These are phyloP conservation scores for Sequoiadendron giganteum DNA, from an alignment of 75 land plant genomes.

Conservation along the genomic window DNA sequence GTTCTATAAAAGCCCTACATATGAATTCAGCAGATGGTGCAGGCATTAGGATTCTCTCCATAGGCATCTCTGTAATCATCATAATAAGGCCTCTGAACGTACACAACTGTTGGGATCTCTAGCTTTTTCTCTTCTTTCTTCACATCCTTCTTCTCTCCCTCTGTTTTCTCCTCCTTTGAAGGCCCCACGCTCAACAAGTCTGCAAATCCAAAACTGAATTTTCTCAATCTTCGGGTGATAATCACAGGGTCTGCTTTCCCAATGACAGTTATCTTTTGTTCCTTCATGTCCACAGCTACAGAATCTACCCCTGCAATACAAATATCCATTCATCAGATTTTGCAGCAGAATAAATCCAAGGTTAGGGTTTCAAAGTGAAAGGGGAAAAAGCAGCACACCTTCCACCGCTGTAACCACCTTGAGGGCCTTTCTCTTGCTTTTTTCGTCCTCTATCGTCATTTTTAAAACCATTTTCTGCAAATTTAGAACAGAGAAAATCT, in stretches of 20 bases:
- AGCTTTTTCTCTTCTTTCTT: background rate
- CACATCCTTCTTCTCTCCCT: slow-evolving; percentile 25
- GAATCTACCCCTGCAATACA: no score
- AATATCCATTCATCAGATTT: slow-evolving; percentile 17
- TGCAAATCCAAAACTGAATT: slow-evolving; percentile 36
- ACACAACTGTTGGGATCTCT: background rate
- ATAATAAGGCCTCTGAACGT: no score
- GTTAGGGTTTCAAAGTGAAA: background rate
- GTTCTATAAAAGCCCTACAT: no score
- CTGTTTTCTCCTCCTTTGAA: slow-evolving; percentile 11
- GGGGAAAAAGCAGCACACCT: background rate
- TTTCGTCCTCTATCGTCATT: background rate
- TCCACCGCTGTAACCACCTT: background rate
- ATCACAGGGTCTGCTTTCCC: slow-evolving; percentile 50
- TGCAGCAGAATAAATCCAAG: slow-evolving; percentile 42
- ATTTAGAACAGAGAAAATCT: background rate
- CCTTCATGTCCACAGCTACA: slow-evolving; percentile 22
- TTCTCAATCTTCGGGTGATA: slow-evolving; percentile 47
- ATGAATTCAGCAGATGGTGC: background rate
- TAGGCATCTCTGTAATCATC: background rate
- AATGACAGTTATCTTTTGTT: slow-evolving; percentile 41
- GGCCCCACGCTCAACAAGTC: slow-evolving; percentile 12
- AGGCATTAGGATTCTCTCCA: background rate
- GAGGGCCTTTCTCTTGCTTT: background rate
- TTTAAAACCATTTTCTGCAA: background rate